A percentile compares a stretch with the other conserved stretches of the same genome.
Evolutionary conservation across 1,284 basidiomycete species (phyloP).

Genomic region (Leccinum huronense): DNA sequence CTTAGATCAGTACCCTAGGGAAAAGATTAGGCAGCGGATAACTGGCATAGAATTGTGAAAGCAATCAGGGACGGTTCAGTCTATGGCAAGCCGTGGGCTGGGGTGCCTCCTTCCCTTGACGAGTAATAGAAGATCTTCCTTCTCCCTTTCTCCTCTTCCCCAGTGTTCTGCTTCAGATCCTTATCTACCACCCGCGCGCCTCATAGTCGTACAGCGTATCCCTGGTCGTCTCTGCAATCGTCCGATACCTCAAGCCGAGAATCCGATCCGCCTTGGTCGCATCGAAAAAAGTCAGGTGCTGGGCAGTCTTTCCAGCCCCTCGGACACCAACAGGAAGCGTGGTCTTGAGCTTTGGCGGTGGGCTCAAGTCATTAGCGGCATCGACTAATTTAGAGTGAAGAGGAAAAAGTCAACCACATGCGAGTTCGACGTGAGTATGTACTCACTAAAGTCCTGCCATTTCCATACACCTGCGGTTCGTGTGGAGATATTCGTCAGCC

Average conservation of each 20-base stretch:
- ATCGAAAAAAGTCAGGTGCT: not conserved
- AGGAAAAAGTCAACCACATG: not conserved
- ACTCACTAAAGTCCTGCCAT: not conserved
- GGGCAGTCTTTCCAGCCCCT: not conserved
- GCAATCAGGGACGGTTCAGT: too few relatives aligned
- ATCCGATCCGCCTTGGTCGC: not conserved
- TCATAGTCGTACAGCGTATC: not conserved
- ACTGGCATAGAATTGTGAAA: too few relatives aligned
- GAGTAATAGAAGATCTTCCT: too few relatives aligned
- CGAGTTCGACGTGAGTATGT: not conserved
- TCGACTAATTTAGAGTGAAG: not conserved
- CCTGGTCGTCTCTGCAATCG: not conserved
- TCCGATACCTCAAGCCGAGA: not conserved
- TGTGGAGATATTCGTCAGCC: not conserved
- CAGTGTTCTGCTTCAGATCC: too few relatives aligned
- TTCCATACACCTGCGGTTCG: not conserved
- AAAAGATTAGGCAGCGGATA: too few relatives aligned
- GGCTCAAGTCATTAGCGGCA: not conserved
- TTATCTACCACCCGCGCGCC: not conserved
- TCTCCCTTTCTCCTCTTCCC: too few relatives aligned
- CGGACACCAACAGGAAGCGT: not conserved
- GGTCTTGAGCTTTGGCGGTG: not conserved
- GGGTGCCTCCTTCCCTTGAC: too few relatives aligned
- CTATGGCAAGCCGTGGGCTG: too few relatives aligned
- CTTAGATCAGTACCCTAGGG: too few relatives aligned